Base-by-base conservation (phyloP, 2,329 filamentous ascomycete genomes). In the Arthroderma sp. region DNA sequence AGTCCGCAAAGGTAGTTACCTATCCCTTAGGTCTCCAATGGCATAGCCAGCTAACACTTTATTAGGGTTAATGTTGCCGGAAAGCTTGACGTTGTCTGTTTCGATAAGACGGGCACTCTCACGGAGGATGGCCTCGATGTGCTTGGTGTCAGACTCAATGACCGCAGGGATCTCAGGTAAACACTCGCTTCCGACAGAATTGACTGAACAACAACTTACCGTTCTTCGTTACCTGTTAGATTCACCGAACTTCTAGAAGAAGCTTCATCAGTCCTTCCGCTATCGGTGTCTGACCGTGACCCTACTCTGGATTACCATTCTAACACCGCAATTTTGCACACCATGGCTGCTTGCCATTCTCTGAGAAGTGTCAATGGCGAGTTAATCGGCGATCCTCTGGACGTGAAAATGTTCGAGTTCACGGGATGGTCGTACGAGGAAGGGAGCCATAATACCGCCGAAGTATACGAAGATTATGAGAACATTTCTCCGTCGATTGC, bases 391-490 rank as follows among this genome's bases (percentile, higher is more conserved):
- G 91, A 98, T 57, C 91, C 93, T 4, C 71, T 98, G 1, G 91
- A 98, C 61, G 72, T 95, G 46, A 96, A 96, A 61, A 98, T 98
- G 91, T 98, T 98, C 59, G 82, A 94, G 52, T 98, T 94, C 54
- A 96, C 91, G 0, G 75, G 77, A 4, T 98, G 91, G 91, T 76
- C 78, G 3, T 98, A 85, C 54, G 84, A 94, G 60, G 91, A 98
- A 67, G 86, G 87, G 2, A 80, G 80, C 38, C 80, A 88, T 53
- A 73, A 74, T 43, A 65, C 72, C 27, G 75, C 73, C 29, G 77
- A 77, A 43, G 72, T 72, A 36, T 78, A 83, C 41, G 81, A 85
- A 15, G 85, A 89, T 39, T 83, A 88, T 47, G 81, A 95, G 33
- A 81, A 83, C 4, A 62, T 66, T 38, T 59, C 58, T 1, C 91